Percentiles rank a stretch among this genome's conserved stretches.
phyloP scores from a whole-genome alignment of 352 stramenopile genomes.

The Phytopythium helicoides region DNA sequence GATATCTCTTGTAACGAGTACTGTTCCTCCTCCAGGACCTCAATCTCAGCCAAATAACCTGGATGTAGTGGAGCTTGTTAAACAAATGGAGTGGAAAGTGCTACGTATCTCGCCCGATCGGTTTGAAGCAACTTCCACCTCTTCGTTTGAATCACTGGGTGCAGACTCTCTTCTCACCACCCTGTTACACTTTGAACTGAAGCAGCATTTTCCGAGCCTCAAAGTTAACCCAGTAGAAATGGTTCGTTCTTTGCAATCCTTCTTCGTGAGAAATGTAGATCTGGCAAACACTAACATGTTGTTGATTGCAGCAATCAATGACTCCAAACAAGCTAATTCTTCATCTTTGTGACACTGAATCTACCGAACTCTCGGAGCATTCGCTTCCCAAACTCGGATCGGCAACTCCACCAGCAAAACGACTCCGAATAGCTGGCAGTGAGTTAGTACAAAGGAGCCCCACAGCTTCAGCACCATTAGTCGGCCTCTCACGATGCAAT shows the following conservation, averaged over 20 bases:
- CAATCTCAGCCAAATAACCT: background rate
- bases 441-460: background rate
- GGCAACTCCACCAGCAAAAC: background rate
- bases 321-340: no score
- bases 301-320: no score
- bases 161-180: slow-evolving; percentile 54
- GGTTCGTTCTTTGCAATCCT: slow-evolving; percentile 12
- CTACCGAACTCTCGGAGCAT: no score
- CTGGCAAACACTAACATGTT: no score
- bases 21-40: background rate
- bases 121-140: background rate
- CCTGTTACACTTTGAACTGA: slow-evolving; percentile 42
- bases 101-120: background rate
- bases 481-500: background rate
- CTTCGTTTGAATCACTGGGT: slow-evolving; percentile 39
- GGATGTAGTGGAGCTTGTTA: background rate
- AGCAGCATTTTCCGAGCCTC: slow-evolving; percentile 12
- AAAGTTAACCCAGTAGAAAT: slow-evolving; percentile 15
- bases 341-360: no score
- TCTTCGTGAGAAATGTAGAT: no score
- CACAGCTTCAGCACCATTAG: background rate
- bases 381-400: background rate
- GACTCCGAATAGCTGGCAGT: background rate
- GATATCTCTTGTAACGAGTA: slow-evolving; percentile 7
- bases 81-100: background rate